These are phyloP conservation scores for Helicosporidium sp. DNA, from an alignment of 139 green algal genomes.

Conservation along the genomic window DNA sequence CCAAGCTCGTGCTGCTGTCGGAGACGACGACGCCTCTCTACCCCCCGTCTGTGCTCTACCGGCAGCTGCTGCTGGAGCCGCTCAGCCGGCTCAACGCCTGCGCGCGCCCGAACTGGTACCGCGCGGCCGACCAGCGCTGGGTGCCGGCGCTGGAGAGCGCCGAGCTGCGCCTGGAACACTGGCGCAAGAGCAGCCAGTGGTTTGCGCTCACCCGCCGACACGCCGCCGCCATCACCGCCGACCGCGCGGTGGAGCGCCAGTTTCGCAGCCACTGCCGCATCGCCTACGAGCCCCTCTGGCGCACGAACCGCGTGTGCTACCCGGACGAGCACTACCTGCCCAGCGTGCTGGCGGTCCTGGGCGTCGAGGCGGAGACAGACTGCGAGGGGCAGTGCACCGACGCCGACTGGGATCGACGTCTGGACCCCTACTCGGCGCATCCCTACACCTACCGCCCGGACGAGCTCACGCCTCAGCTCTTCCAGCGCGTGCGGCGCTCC, in stretches of 20 bases:
- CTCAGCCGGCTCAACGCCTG: constrained; percentile 13
- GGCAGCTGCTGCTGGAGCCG: constrained; percentile 8
- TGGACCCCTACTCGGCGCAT: no score
- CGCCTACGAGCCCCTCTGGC: neutral
- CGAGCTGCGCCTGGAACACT: neutral
- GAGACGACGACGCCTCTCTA: constrained; percentile 20
- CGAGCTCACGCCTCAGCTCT: no score
- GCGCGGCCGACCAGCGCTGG: neutral
- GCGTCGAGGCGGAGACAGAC: constrained; percentile 11
- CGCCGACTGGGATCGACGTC: no score
- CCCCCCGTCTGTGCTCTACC: constrained; percentile 9
- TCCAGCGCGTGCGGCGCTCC: no score
- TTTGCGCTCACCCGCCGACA: constrained; percentile 3
- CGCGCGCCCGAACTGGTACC: neutral
- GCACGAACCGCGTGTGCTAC: constrained; percentile 5
- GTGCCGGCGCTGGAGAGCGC: neutral
- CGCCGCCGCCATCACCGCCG: constrained; percentile 1
- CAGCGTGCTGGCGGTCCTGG: constrained; percentile 9
- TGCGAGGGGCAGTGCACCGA: constrained; percentile 7
- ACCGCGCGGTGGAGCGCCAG: constrained; percentile 1
- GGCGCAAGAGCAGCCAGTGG: constrained; percentile 11
- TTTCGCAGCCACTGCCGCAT: constrained; percentile 8
- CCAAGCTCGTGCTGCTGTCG: constrained; percentile 19
- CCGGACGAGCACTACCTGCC: constrained; percentile 17
- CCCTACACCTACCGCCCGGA: no score